These are phyloP conservation scores for Botrytis fragariae DNA, from an alignment of 2,329 filamentous ascomycete species.

Conservation along the genomic window DNA sequence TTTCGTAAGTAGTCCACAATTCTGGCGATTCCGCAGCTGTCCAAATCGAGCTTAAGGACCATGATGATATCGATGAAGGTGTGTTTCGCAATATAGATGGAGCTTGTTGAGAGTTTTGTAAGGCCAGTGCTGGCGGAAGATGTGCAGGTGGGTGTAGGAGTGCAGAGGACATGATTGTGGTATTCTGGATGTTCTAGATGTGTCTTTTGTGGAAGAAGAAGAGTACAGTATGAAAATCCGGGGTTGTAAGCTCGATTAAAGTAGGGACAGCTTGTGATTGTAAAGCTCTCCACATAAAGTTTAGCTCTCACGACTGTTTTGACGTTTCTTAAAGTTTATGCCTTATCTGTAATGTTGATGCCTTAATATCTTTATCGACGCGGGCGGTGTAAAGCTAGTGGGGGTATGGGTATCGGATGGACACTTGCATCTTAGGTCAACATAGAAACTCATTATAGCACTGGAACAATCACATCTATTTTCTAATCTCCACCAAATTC, in stretches of 20 bases:
- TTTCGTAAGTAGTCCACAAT: constrained; percentile 82
- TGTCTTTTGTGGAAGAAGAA: not conserved
- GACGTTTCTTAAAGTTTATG: constrained; percentile 1
- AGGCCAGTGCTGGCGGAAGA: constrained; percentile 54
- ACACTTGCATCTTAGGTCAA: constrained; percentile 1
- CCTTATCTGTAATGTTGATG: not conserved
- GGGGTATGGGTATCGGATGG: constrained; percentile 4
- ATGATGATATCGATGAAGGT: constrained; percentile 54
- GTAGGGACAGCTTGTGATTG: constrained; percentile 14
- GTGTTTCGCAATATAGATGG: constrained; percentile 54
- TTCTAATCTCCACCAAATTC: not conserved
- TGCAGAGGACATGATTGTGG: constrained; percentile 48
- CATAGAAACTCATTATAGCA: not conserved
- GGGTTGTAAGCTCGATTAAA: constrained; percentile 1
- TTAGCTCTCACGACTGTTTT: not conserved
- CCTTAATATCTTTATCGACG: not conserved
- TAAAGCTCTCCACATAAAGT: constrained; percentile 11
- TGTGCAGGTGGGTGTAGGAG: constrained; percentile 57
- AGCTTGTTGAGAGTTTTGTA: constrained; percentile 60
- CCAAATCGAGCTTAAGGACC: constrained; percentile 53
- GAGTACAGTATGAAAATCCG: constrained; percentile 2
- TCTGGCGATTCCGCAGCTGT: constrained; percentile 68
- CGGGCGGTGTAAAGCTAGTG: constrained; percentile 9
- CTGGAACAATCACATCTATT: not conserved
- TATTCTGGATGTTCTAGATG: not conserved